phyloP scores from a whole-genome alignment of 1,139 yeast species.

The Hyphopichia buzzinii region DNA sequence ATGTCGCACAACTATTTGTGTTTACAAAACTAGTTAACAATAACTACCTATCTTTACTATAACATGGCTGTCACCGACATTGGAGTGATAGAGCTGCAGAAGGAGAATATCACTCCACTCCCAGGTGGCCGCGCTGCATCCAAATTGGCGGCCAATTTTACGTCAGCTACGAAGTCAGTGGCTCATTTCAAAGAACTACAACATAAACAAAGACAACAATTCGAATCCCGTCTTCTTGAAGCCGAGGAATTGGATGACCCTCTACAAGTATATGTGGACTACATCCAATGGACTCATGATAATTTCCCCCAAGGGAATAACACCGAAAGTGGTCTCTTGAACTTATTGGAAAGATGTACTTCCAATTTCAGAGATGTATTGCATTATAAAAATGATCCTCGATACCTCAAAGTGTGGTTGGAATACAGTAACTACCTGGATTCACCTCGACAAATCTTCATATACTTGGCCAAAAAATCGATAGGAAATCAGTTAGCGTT shows the following conservation, averaged over 20 bases:
- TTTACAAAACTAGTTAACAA: too few relatives aligned
- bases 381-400: conserved; percentile 75
- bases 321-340: conserved; percentile 65
- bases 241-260: conserved; percentile 79
- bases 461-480: conserved; percentile 68
- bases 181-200: conserved; percentile 26
- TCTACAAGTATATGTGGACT: conserved; percentile 65
- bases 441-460: conserved; percentile 68
- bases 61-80: conserved; percentile 29
- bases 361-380: conserved; percentile 61
- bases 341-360: conserved; percentile 70
- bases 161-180: conserved; percentile 12
- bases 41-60: too few relatives aligned
- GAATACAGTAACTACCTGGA: conserved; percentile 69
- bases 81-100: conserved; percentile 61
- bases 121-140: conserved; percentile 69
- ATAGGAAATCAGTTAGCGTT: conserved; percentile 69
- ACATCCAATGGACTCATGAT: conserved; percentile 68
- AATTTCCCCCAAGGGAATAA: conserved; percentile 68
- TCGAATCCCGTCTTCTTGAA: conserved; percentile 44
- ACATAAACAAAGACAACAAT: conserved; percentile 34
- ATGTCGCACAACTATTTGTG: too few relatives aligned
- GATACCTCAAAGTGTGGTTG: conserved; percentile 81
- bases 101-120: conserved; percentile 77
- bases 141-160: conserved; percentile 50